Conservation (phyloP, 2,329 filamentous ascomycete genomes). For the Penicillium sp. region DNA sequence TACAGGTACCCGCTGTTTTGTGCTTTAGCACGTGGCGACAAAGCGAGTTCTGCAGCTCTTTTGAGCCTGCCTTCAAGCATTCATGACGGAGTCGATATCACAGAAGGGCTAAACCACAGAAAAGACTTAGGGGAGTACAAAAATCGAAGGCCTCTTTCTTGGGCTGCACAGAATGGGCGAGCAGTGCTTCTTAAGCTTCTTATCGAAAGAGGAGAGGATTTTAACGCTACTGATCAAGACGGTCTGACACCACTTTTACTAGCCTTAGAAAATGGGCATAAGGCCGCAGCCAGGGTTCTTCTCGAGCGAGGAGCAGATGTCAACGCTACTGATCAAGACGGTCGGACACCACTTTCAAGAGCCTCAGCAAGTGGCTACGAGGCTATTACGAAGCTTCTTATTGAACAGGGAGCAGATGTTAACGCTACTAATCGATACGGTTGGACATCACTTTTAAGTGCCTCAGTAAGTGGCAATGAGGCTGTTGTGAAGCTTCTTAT, state of each 20-base stretch:
- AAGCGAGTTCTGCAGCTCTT: constrained; percentile 9
- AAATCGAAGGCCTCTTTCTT: constrained; percentile 15
- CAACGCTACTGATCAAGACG: background rate
- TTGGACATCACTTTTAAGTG: background rate
- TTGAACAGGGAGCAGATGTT: constrained; percentile 10
- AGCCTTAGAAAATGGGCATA: constrained; percentile 7
- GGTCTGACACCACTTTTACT: constrained; percentile 5
- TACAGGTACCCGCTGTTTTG: constrained; percentile 20
- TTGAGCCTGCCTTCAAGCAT: constrained; percentile 7
- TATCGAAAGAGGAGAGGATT: background rate
- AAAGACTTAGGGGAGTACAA: constrained; percentile 11
- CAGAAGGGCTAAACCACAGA: constrained; percentile 9
- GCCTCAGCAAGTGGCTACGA: constrained; percentile 8
- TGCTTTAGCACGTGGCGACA: constrained; percentile 14
- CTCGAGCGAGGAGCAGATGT: constrained; percentile 12
- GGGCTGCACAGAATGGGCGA: constrained; percentile 11
- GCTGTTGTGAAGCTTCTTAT: constrained; percentile 15
- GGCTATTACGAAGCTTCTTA: constrained; percentile 7
- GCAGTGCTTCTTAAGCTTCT: constrained; percentile 8
- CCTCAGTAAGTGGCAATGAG: no score
- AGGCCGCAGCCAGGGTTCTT: constrained; percentile 10
- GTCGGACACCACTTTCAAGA: background rate
- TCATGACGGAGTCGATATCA: constrained; percentile 11
- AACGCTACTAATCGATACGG: background rate
- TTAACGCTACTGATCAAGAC: no score